Conservation (phyloP, 768 basidiomycete genomes). For the Pulveroboletus ravenelii region DNA sequence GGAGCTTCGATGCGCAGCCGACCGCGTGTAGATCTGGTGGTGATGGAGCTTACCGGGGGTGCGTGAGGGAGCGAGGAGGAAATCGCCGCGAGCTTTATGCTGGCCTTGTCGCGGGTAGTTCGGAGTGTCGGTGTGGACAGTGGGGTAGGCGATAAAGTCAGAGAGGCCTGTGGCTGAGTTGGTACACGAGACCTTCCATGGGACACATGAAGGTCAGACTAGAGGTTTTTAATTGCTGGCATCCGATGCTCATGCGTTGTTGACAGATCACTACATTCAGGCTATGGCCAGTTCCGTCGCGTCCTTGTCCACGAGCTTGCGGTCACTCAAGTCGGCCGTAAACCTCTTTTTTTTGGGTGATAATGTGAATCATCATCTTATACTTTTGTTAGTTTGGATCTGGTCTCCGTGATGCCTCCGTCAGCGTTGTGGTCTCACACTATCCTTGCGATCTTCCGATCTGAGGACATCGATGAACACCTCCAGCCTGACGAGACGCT, state of each 20-base stretch:
- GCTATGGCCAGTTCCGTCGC: slow-evolving; percentile 60
- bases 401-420: slow-evolving; percentile 64
- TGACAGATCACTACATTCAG: slow-evolving; percentile 62
- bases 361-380: slow-evolving; percentile 2
- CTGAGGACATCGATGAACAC: slow-evolving; percentile 35
- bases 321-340: slow-evolving; percentile 61
- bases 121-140: no score
- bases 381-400: slow-evolving; percentile 44
- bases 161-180: slow-evolving; percentile 72
- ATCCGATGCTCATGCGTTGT: background rate
- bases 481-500: slow-evolving; percentile 33
- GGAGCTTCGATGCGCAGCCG: slow-evolving; percentile 89
- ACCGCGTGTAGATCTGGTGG: slow-evolving; percentile 87
- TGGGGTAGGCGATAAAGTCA: no score
- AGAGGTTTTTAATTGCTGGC: no score
- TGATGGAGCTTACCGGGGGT: slow-evolving; percentile 76
- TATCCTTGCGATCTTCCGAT: slow-evolving; percentile 52
- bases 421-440: slow-evolving; percentile 58
- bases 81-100: no score
- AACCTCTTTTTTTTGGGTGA: slow-evolving; percentile 16
- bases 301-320: slow-evolving; percentile 57
- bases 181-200: slow-evolving; percentile 73
- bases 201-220: slow-evolving; percentile 55
- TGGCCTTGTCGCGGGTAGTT: no score
- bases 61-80: slow-evolving; percentile 59